A percentile compares a stretch with the other conserved stretches of the same genome.
phyloP scores from a whole-genome alignment of 306 rosid species.

The Fragaria nilgerrensis region DNA sequence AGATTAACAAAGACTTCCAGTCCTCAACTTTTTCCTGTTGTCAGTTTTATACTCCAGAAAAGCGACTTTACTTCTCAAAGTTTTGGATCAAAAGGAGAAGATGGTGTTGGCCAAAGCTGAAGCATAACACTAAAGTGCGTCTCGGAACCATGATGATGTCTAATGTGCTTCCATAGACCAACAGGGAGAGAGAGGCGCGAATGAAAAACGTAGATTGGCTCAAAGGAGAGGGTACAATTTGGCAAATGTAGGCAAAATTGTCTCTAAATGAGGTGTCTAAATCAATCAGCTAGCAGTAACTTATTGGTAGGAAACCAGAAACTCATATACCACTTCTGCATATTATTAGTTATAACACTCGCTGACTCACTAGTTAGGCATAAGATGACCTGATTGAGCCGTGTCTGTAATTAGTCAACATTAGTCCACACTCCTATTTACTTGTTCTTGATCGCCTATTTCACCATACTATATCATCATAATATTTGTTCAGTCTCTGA shows the following conservation, averaged over 20 bases:
- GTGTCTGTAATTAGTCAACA: not conserved
- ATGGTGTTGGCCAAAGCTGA: conserved; percentile 17
- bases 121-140: conserved; percentile 3
- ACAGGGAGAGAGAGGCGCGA: not conserved
- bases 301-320: not conserved
- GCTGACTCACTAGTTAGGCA: not conserved
- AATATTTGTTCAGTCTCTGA: not conserved
- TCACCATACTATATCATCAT: not conserved
- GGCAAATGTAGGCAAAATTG: not conserved
- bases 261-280: not conserved
- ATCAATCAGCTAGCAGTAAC: conserved; percentile 1
- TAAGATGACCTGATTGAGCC: not conserved
- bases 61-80: conserved; percentile 14
- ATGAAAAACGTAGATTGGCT: conserved; percentile 8
- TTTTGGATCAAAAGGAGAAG: not conserved
- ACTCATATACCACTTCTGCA: not conserved
- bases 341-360: not conserved
- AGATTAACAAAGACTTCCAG: not conserved
- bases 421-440: not conserved
- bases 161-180: not conserved
- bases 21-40: not conserved
- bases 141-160: conserved; percentile 6
- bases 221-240: not conserved
- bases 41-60: not conserved
- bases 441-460: conserved; percentile 5